phyloP scores from a whole-genome alignment of 106 monocot genomes.

The Dendrobium huoshanense region DNA sequence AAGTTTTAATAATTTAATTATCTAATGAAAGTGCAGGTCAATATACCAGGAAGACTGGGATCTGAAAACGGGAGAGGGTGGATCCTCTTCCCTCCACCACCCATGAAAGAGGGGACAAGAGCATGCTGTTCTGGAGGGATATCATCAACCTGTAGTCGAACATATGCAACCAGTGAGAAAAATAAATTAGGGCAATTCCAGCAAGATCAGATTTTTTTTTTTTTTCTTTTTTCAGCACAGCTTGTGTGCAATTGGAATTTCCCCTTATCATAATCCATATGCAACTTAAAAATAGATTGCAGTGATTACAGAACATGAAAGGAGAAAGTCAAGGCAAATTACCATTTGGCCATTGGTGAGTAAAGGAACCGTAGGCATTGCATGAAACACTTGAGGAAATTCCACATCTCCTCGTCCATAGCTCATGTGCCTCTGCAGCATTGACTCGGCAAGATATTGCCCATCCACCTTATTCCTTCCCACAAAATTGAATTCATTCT shows the following conservation, averaged over 20 bases:
- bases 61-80: constrained; percentile 88
- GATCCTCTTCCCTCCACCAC: constrained; percentile 93
- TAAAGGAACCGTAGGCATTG: constrained; percentile 57
- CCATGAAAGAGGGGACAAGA: constrained; percentile 83
- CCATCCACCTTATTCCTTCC: constrained; percentile 37
- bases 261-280: neutral
- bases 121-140: constrained; percentile 96
- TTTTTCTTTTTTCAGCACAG: neutral
- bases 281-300: neutral
- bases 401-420: constrained; percentile 75
- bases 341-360: constrained; percentile 99
- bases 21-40: neutral
- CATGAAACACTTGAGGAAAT: constrained; percentile 39
- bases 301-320: neutral
- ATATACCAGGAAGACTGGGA: constrained; percentile 59
- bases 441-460: constrained; percentile 60
- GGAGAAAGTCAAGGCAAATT: neutral
- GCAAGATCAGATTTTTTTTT: neutral
- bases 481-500: constrained; percentile 74
- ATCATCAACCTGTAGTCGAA: constrained; percentile 62
- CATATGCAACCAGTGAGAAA: constrained; percentile 1
- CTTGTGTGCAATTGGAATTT: neutral
- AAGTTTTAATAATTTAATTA: neutral
- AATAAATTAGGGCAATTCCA: neutral
- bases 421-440: constrained; percentile 88